Percentiles rank a stretch among this genome's conserved stretches.
Conservation (phyloP, 306 rosid species). For the Betula pendula region DNA sequence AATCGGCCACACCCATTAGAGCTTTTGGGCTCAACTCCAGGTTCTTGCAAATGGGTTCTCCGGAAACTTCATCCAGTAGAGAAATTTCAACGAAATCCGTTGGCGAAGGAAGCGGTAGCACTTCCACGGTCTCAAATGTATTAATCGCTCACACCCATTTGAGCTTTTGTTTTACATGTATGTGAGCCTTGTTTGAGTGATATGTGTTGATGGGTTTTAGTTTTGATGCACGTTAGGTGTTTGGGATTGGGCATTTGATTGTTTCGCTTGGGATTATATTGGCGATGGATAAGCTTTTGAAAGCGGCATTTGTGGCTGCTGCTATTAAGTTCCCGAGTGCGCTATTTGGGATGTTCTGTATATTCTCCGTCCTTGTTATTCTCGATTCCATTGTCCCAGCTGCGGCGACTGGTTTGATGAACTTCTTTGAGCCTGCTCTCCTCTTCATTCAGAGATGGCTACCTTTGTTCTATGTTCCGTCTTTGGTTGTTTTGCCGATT, state of each 20-base stretch:
- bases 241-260: constrained; percentile 56
- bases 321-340: constrained; percentile 91
- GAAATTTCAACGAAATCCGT: constrained; percentile 45
- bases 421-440: constrained; percentile 83
- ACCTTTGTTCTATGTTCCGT: constrained; percentile 89
- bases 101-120: constrained; percentile 39
- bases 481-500: constrained; percentile 83
- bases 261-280: constrained; percentile 74
- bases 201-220: background rate
- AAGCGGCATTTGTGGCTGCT: constrained; percentile 69
- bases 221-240: constrained; percentile 41
- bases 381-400: constrained; percentile 71
- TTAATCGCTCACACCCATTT: no score
- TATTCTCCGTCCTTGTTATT: constrained; percentile 62
- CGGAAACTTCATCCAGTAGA: constrained; percentile 24
- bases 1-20: constrained; percentile 7
- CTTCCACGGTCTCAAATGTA: constrained; percentile 55
- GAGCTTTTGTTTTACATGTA: no score
- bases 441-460: constrained; percentile 94
- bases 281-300: constrained; percentile 60
- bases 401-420: constrained; percentile 62
- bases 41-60: constrained; percentile 45
- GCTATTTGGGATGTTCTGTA: constrained; percentile 94
- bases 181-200: no score
- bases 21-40: constrained; percentile 15